Percentiles rank a stretch among this genome's conserved stretches.
Conservation (phyloP, 2,329 filamentous ascomycete genomes). For the Dichotomopilus funicola region DNA sequence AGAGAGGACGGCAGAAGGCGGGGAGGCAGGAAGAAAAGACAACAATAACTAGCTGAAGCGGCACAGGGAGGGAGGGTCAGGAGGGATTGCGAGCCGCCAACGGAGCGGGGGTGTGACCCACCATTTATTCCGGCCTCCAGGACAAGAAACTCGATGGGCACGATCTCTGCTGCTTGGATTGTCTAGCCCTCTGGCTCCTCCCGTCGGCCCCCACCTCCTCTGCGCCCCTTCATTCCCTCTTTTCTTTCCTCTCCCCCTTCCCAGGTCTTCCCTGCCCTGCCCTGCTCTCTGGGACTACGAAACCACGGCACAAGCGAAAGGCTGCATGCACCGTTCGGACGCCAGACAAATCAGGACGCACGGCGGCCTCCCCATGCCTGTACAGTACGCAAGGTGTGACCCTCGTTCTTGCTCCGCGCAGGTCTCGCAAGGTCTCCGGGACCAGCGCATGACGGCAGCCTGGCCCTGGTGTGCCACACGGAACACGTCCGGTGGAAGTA, state of each 20-base stretch:
- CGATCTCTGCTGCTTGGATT: background rate
- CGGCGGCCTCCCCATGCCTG: background rate
- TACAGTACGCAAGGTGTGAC: conserved; percentile 11
- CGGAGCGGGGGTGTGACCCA: conserved; percentile 26
- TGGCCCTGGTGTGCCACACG: conserved; percentile 15
- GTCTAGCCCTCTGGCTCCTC: no score
- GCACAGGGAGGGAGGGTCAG: conserved; percentile 16
- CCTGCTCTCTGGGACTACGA: no score
- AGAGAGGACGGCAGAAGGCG: conserved; percentile 3
- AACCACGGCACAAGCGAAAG: conserved; percentile 4
- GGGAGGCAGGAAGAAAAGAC: background rate
- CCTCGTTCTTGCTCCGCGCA: background rate
- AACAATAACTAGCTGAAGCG: no score
- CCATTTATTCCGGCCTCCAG: conserved; percentile 23
- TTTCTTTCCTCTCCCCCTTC: no score
- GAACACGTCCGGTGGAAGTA: conserved; percentile 14
- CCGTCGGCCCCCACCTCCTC: no score
- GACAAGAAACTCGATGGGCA: conserved; percentile 1
- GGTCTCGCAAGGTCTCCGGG: conserved; percentile 6
- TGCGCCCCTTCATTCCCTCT: no score
- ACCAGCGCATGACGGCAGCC: conserved; percentile 13
- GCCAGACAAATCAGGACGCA: conserved; percentile 12
- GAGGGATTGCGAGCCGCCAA: conserved; percentile 22
- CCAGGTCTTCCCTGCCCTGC: no score
- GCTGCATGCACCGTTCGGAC: conserved; percentile 12